phyloP scores from a whole-genome alignment of 352 stramenopile genomes.

The Elongisporangium anandrum region DNA sequence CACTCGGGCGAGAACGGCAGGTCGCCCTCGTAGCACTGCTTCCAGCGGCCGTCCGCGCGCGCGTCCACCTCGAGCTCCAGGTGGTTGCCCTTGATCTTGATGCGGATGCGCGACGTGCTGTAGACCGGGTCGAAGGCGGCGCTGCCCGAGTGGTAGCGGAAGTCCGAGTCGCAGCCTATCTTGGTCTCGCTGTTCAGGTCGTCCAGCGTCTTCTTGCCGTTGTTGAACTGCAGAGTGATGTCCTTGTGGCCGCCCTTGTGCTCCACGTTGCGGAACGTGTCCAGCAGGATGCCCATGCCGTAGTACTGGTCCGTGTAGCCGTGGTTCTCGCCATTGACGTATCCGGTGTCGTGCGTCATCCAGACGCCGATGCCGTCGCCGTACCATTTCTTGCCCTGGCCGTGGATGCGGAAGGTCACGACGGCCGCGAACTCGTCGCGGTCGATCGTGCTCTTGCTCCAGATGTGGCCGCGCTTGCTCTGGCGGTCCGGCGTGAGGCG shows the following conservation, averaged over 20 bases:
- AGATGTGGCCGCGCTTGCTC: slow-evolving; percentile 76
- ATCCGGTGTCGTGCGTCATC: slow-evolving; percentile 54
- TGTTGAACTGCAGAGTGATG: slow-evolving; percentile 74
- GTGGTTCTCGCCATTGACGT: slow-evolving; percentile 66
- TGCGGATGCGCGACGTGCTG: slow-evolving; percentile 57
- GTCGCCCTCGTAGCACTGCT: slow-evolving; percentile 55
- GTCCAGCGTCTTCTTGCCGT: slow-evolving; percentile 67
- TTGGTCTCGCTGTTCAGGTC: slow-evolving; percentile 68
- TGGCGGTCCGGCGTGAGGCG: slow-evolving; percentile 75
- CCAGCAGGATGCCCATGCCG: slow-evolving; percentile 67
- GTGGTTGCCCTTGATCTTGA: slow-evolving; percentile 51
- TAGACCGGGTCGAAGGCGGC: slow-evolving; percentile 68
- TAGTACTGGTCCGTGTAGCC: slow-evolving; percentile 69
- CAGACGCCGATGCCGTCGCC: slow-evolving; percentile 72
- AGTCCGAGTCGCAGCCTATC: slow-evolving; percentile 67
- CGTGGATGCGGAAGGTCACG: slow-evolving; percentile 75
- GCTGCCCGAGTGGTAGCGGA: slow-evolving; percentile 73
- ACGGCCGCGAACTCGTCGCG: slow-evolving; percentile 50
- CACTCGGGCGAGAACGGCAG: slow-evolving; percentile 67
- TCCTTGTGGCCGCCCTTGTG: slow-evolving; percentile 78
- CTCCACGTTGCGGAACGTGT: slow-evolving; percentile 81
- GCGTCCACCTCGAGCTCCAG: slow-evolving; percentile 65
- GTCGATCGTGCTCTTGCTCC: slow-evolving; percentile 43
- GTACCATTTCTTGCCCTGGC: slow-evolving; percentile 75
- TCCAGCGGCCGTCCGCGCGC: slow-evolving; percentile 49